Evolutionary conservation across 1,139 yeast genomes (phyloP), one percentile per base, ranked within the genome.

Genomic region (Debaryomyces psychrophilus): DNA sequence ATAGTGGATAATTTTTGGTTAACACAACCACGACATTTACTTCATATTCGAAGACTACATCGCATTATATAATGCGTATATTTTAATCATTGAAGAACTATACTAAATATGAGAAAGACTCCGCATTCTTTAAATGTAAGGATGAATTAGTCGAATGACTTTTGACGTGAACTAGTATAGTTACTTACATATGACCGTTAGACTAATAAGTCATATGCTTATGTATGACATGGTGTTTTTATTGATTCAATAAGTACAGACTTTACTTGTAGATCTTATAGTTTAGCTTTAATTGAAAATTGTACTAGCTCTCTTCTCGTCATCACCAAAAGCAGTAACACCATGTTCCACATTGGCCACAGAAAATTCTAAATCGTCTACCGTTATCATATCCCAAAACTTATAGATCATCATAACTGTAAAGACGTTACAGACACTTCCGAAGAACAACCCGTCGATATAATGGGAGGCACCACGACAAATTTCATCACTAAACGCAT

Each of bases 301-400:
- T 29, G 58, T 60, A 50, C 74, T 69, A 17, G 55, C 48, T 48
- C 76, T 60, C 61, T 72, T 73, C 48, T 72, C 77, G 37, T 66
- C 73, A 7, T 65, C 72, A 2, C 60, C 60, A 49, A 68, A 69
- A 4, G 67, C 61, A 47, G 57, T 51, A n/a, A 71, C 67, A 4
- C 74, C 76, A 42, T 69, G 73, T 51, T 74, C 79, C 11, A 67
- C 74, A 37, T 63, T 68, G 14, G 79, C 79, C 44, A 90, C 95
- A 43, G 93, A 83, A 65, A 93, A 93, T 68, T 93, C 99, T 59
- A 92, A 81, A 64, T 93, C 98, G 60, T 93, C 98, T 49, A 85
- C 82, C n/a, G 98, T 93, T 45, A 93, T 86, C 81, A 90, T 88
- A 60, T 92, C 97, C 97, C 98, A 93, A 57, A 84, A 89, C 68